Conservation (phyloP, 331 rosid genomes). For the Acacia concinna region DNA sequence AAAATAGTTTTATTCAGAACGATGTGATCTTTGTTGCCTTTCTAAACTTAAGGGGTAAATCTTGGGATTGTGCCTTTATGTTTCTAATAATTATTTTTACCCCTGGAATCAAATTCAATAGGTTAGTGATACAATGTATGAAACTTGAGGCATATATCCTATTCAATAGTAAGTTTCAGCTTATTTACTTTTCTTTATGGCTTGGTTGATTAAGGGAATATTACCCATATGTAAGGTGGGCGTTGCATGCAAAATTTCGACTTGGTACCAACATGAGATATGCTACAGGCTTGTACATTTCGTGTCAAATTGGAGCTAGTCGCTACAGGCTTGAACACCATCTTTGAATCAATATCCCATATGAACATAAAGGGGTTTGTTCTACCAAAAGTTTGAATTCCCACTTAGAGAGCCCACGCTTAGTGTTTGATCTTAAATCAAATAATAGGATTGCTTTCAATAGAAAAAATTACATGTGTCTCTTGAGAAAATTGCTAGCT, state of each 20-base stretch:
- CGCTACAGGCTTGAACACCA: background rate
- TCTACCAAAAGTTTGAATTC: too few relatives aligned
- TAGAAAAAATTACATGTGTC: too few relatives aligned
- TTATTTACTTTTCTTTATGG: background rate
- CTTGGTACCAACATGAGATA: background rate
- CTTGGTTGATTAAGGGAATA: background rate
- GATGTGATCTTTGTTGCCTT: slow-evolving; percentile 23
- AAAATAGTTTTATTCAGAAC: slow-evolving; percentile 30
- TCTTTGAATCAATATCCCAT: background rate
- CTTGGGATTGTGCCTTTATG: background rate
- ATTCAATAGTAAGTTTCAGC: slow-evolving; percentile 21
- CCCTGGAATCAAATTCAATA: slow-evolving; percentile 13
- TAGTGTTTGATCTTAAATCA: too few relatives aligned
- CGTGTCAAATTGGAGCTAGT: background rate
- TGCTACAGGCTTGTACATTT: too few relatives aligned
- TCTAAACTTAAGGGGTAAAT: slow-evolving; percentile 14
- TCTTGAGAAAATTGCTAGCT: too few relatives aligned
- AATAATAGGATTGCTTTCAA: too few relatives aligned
- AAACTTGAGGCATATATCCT: slow-evolving; percentile 13
- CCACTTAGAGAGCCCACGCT: too few relatives aligned
- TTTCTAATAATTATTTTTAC: background rate
- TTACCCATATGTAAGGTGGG: background rate
- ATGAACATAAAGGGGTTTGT: too few relatives aligned
- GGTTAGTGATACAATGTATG: slow-evolving; percentile 15
- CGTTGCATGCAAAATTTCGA: background rate